These are phyloP conservation scores for Stereocaulon alpinum DNA, from an alignment of 495 filamentous ascomycete genomes.

Conservation along the genomic window DNA sequence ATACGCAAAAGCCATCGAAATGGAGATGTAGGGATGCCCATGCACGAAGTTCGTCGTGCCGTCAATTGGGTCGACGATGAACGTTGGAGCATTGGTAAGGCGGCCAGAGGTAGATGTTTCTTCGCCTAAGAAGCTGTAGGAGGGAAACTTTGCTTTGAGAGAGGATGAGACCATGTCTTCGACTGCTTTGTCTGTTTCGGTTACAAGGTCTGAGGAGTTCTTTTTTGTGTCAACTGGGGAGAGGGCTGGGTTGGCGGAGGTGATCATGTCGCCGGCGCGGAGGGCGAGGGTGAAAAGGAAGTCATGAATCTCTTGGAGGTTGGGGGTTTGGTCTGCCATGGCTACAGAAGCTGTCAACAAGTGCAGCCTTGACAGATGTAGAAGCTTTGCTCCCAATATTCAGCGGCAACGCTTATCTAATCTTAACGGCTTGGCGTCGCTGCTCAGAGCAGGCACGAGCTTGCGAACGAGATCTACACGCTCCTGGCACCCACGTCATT, in stretches of 20 bases:
- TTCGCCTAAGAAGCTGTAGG: constrained; percentile 52
- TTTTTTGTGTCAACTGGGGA: constrained; percentile 62
- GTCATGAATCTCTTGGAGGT: constrained; percentile 75
- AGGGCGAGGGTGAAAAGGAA: constrained; percentile 62
- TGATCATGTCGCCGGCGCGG: constrained; percentile 74
- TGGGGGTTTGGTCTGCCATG: constrained; percentile 21
- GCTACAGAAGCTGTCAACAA: background rate
- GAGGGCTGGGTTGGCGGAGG: constrained; percentile 61
- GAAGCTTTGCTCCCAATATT: too few species aligned
- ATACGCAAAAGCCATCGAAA: constrained; percentile 64
- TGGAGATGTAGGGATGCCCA: constrained; percentile 49
- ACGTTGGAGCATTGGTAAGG: constrained; percentile 57
- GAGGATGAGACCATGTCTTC: constrained; percentile 53
- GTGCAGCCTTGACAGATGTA: too few species aligned
- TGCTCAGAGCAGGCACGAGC: too few species aligned
- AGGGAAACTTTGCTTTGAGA: constrained; percentile 47
- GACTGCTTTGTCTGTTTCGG: constrained; percentile 69
- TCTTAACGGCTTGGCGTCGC: background rate
- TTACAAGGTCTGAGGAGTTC: constrained; percentile 78
- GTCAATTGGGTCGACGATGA: constrained; percentile 76
- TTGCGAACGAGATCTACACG: too few species aligned
- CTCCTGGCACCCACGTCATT: too few species aligned
- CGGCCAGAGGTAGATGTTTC: constrained; percentile 61
- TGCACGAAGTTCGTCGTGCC: constrained; percentile 80
- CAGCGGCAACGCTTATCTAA: background rate